Conservation (phyloP, 345 rosid species). For the Acer yangbiense region DNA sequence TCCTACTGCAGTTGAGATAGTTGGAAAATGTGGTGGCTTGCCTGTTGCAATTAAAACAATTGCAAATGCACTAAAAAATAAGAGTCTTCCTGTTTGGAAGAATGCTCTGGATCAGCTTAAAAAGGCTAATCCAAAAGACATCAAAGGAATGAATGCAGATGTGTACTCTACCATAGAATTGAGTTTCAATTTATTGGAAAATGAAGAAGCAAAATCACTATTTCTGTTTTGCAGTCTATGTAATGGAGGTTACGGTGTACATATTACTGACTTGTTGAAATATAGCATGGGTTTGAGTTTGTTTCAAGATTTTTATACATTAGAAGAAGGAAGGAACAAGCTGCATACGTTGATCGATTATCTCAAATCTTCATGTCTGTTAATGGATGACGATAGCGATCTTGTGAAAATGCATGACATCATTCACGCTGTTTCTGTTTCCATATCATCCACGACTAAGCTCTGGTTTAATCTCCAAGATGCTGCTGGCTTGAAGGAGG, state of each 20-base stretch:
- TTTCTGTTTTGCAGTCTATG: too few relatives aligned
- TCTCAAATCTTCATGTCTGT: slow-evolving; percentile 28
- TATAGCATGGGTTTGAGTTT: slow-evolving; percentile 21
- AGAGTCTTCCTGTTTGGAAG: not conserved
- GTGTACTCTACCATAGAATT: too few relatives aligned
- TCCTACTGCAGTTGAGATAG: not conserved
- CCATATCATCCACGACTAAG: slow-evolving; percentile 14
- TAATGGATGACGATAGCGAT: not conserved
- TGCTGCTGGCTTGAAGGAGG: not conserved
- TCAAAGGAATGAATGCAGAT: too few relatives aligned
- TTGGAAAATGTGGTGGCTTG: slow-evolving; percentile 17
- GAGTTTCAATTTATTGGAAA: too few relatives aligned
- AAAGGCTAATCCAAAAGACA: not conserved
- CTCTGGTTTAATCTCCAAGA: not conserved
- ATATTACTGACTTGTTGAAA: not conserved
- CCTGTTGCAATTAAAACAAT: slow-evolving; percentile 12
- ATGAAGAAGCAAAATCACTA: too few relatives aligned
- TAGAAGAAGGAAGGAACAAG: slow-evolving; percentile 14
- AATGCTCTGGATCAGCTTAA: not conserved
- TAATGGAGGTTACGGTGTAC: not conserved
- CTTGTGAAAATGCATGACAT: slow-evolving; percentile 28
- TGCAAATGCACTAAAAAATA: slow-evolving; percentile 1
- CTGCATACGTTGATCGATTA: not conserved
- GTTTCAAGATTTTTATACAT: not conserved
- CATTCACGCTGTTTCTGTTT: slow-evolving; percentile 15